Percentiles rank a stretch among this genome's conserved stretches.
These are phyloP conservation scores for Thielaviopsis populi DNA, from an alignment of 2,329 filamentous ascomycete genomes.

Conservation along the genomic window DNA sequence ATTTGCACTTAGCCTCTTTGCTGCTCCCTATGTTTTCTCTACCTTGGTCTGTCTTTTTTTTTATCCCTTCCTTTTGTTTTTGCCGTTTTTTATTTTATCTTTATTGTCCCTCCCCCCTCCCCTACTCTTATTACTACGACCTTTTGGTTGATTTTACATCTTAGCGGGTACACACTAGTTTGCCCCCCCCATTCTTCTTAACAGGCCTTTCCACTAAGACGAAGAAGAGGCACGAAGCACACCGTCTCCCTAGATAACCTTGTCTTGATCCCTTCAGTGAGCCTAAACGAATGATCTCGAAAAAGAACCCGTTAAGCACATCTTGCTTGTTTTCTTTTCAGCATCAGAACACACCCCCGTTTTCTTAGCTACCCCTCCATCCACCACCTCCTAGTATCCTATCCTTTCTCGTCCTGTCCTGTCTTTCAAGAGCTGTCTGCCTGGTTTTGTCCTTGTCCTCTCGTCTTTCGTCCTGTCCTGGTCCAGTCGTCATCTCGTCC, in stretches of 20 bases:
- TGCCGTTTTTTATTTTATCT: background rate
- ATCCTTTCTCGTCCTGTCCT: background rate
- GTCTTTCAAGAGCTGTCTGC: background rate
- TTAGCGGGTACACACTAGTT: background rate
- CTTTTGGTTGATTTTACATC: background rate
- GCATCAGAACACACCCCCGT: background rate
- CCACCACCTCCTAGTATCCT: no score
- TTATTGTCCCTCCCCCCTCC: background rate
- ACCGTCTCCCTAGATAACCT: background rate
- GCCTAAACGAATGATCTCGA: background rate
- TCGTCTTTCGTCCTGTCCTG: background rate
- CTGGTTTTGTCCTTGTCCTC: background rate
- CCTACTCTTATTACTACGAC: background rate
- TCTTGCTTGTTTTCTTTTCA: background rate
- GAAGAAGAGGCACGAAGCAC: background rate
- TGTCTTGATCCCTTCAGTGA: background rate
- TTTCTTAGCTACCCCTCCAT: no score
- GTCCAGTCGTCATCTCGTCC: conserved; percentile 3
- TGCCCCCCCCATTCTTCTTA: background rate
- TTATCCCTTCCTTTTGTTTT: background rate
- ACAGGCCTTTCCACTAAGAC: background rate
- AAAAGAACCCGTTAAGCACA: background rate
- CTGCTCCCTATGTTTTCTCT: background rate
- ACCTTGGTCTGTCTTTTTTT: background rate
- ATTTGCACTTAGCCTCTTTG: background rate